phyloP scores from a whole-genome alignment of 441 rosid species.

The Kokia cookei region DNA sequence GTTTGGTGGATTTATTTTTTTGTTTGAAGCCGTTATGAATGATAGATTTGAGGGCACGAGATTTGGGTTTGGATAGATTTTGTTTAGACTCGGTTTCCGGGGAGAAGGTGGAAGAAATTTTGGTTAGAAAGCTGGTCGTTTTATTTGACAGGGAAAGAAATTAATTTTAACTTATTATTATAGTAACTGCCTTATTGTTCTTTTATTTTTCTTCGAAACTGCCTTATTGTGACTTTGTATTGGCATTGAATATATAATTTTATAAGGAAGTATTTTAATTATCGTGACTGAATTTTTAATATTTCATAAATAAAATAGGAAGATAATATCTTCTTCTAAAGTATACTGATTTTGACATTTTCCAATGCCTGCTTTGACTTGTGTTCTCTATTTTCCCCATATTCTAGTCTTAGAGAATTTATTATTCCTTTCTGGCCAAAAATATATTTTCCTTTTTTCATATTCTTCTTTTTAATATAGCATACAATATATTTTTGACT shows the following conservation, averaged over 20 bases:
- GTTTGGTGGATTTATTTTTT: neutral
- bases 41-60: neutral
- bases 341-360: no score
- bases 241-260: neutral
- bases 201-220: no score
- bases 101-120: conserved; percentile 8
- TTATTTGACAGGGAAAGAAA: neutral
- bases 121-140: conserved; percentile 2
- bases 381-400: no score
- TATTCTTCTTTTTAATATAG: no score
- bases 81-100: neutral
- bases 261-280: neutral
- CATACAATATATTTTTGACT: no score
- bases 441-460: no score
- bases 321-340: no score
- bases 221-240: neutral
- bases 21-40: neutral
- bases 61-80: conserved; percentile 14
- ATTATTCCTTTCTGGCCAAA: no score
- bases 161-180: neutral
- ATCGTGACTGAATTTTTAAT: neutral
- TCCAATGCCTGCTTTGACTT: no score
- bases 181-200: neutral
- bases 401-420: no score
- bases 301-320: no score